A percentile compares a stretch with the other conserved stretches of the same genome.
These are phyloP conservation scores for Epichloe gansuensis DNA, from an alignment of 2,329 filamentous ascomycete genomes.

Conservation along the genomic window DNA sequence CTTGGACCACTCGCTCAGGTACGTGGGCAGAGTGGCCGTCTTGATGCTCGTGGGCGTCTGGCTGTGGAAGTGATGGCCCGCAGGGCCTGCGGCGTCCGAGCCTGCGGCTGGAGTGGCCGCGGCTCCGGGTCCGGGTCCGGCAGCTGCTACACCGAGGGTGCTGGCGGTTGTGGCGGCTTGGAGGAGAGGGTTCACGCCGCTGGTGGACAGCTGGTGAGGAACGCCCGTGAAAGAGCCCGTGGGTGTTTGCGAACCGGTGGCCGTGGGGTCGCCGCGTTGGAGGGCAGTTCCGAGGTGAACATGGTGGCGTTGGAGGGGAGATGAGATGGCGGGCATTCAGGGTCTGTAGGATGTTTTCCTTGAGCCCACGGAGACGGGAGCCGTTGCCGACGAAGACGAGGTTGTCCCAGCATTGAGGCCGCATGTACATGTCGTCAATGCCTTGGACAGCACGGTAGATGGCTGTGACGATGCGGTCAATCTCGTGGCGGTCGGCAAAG, in stretches of 20 bases:
- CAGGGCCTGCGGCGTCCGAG: conserved; percentile 25
- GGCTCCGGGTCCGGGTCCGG: conserved; percentile 21
- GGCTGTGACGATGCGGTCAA: conserved; percentile 73
- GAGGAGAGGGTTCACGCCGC: conserved; percentile 76
- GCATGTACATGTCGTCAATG: conserved; percentile 74
- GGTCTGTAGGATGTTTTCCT: conserved; percentile 72
- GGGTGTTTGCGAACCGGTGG: conserved; percentile 85
- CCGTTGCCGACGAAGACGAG: conserved; percentile 89
- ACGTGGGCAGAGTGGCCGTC: conserved; percentile 63
- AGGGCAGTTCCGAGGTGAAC: conserved; percentile 93
- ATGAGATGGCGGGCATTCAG: conserved; percentile 76
- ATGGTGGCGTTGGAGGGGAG: conserved; percentile 90
- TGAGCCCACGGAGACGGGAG: conserved; percentile 61
- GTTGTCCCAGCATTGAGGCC: conserved; percentile 82
- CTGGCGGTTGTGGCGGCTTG: conserved; percentile 78
- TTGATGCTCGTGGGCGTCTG: conserved; percentile 79
- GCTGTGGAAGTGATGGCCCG: conserved; percentile 43
- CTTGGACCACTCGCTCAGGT: conserved; percentile 86
- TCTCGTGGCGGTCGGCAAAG: conserved; percentile 55
- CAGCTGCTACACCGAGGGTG: conserved; percentile 34
- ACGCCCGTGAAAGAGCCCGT: conserved; percentile 47
- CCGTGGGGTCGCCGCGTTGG: conserved; percentile 78
- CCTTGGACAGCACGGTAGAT: conserved; percentile 75
- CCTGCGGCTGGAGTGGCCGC: conserved; percentile 28
- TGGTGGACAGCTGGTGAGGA: conserved; percentile 41